These are phyloP conservation scores for Kurtzmaniella fragi DNA, from an alignment of 805 yeast genomes.

Conservation along the genomic window DNA sequence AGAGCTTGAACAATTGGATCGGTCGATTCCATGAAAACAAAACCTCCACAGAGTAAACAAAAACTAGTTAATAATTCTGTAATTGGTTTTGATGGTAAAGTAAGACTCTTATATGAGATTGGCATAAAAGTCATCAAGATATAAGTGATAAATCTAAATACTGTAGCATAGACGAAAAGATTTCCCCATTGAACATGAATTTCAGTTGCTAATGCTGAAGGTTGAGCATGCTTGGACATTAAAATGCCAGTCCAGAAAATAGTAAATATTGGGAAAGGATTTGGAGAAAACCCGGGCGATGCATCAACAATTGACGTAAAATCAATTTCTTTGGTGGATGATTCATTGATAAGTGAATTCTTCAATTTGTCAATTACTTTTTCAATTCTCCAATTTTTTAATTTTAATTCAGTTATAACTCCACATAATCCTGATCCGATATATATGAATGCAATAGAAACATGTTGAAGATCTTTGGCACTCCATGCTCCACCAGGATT, in stretches of 20 bases:
- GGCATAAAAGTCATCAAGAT: constrained; percentile 44
- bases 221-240: constrained; percentile 94
- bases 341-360: constrained; percentile 4
- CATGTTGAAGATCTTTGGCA: constrained; percentile 87
- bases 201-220: constrained; percentile 67
- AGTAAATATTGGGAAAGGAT: constrained; percentile 90
- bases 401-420: constrained; percentile 65
- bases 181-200: constrained; percentile 94
- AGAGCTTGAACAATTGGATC: constrained; percentile 79
- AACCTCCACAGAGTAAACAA: constrained; percentile 81
- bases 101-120: constrained; percentile 23
- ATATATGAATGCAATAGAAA: constrained; percentile 83
- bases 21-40: constrained; percentile 87
- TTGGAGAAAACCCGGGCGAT: constrained; percentile 79
- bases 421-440: constrained; percentile 94
- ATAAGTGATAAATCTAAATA: constrained; percentile 66
- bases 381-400: constrained; percentile 55
- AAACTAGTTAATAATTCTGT: constrained; percentile 81
- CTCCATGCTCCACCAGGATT: constrained; percentile 75
- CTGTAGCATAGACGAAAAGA: constrained; percentile 75
- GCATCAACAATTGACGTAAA: constrained; percentile 9
- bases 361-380: constrained; percentile 23
- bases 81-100: constrained; percentile 56
- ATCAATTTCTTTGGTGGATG: too few species aligned
- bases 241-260: constrained; percentile 95